Percentiles rank a stretch among this genome's conserved stretches.
Evolutionary conservation across 345 rosid species (phyloP).

Genomic region (Erodium maritimum): DNA sequence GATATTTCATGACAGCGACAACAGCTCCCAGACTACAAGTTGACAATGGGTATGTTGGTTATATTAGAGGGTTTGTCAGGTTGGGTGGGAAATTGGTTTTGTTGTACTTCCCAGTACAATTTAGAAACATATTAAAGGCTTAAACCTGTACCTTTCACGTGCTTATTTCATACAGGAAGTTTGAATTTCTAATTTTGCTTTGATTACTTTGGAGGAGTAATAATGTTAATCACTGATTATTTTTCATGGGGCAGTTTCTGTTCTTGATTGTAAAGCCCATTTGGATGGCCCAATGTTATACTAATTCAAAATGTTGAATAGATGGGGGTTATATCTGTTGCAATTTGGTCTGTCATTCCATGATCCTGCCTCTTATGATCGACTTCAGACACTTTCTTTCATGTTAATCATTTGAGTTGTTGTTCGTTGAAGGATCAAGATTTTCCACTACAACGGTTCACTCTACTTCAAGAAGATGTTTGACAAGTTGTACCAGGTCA

Average conservation of each 20-base stretch:
- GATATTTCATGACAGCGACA: constrained; percentile 87
- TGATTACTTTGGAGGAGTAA: background rate
- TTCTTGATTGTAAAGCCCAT: background rate
- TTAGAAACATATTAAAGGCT: background rate
- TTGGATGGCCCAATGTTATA: background rate
- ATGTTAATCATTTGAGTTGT: constrained; percentile 2
- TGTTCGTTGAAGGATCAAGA: constrained; percentile 53
- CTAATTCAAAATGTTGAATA: too few species aligned
- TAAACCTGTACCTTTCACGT: background rate
- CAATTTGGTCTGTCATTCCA: background rate
- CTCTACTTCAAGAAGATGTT: constrained; percentile 66
- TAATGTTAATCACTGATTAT: background rate
- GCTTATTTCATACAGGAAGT: background rate
- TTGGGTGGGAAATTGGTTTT: background rate
- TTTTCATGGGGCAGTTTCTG: background rate
- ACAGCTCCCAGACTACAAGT: constrained; percentile 93
- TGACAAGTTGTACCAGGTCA: constrained; percentile 83
- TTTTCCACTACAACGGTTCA: constrained; percentile 72
- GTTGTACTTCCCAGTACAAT: too few species aligned
- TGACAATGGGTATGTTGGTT: constrained; percentile 68
- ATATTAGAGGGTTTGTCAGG: constrained; percentile 2
- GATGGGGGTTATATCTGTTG: background rate
- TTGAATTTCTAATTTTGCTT: background rate
- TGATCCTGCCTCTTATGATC: background rate
- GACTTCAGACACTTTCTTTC: background rate